Evolutionary conservation across 768 basidiomycete genomes (phyloP).

Genomic region (Kondoa subrosea): DNA sequence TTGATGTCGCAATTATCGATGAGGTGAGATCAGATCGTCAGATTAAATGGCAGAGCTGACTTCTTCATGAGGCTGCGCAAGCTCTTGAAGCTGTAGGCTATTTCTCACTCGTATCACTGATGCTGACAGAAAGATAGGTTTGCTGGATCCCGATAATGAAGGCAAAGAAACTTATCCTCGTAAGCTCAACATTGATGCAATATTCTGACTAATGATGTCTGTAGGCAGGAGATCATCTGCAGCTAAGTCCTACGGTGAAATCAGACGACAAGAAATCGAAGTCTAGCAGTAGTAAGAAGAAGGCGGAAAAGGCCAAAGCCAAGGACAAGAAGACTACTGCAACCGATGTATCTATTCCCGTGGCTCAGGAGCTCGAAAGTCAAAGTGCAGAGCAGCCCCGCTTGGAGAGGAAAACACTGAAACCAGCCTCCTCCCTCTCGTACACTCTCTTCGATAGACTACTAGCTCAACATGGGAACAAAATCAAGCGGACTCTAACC

Average conservation of each 20-base stretch:
- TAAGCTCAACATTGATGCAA: conserved; percentile 3
- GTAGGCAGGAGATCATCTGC: conserved; percentile 86
- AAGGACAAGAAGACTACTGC: conserved; percentile 8
- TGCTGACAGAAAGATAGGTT: conserved; percentile 24
- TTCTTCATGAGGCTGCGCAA: conserved; percentile 57
- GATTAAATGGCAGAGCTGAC: no score
- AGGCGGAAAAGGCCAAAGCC: conserved; percentile 20
- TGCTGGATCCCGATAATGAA: conserved; percentile 96
- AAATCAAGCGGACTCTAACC: conserved; percentile 69
- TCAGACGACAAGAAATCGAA: conserved; percentile 38
- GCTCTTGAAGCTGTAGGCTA: conserved; percentile 59
- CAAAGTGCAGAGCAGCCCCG: background rate
- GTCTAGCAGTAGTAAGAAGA: conserved; percentile 18
- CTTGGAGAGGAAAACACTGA: conserved; percentile 8
- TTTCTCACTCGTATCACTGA: background rate
- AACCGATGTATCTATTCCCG: no score
- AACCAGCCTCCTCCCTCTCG: conserved; percentile 41
- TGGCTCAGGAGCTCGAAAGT: background rate
- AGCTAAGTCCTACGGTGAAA: conserved; percentile 82
- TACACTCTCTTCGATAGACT: conserved; percentile 83
- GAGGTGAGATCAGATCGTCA: conserved; percentile 38
- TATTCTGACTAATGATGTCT: conserved; percentile 39
- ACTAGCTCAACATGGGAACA: conserved; percentile 65
- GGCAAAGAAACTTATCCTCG: conserved; percentile 46
- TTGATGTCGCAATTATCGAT: conserved; percentile 90